These are phyloP conservation scores for Ophiosphaerella narmari DNA, from an alignment of 2,329 filamentous ascomycete genomes.

Conservation along the genomic window DNA sequence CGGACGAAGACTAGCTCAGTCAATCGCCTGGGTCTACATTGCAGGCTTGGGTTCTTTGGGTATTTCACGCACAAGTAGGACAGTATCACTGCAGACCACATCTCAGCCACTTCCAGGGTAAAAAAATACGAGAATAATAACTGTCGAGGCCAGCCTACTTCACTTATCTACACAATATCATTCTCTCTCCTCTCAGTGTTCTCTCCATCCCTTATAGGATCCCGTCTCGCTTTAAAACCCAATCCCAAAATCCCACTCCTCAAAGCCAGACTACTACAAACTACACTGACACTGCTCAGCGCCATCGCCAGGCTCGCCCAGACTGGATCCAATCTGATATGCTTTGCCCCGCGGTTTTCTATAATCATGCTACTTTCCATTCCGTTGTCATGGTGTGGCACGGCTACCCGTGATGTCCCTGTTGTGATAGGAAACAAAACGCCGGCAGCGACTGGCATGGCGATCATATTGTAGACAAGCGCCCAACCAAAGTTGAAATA, in stretches of 20 bases:
- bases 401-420: slow-evolving; percentile 53
- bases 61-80: too few species aligned
- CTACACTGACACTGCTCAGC: slow-evolving; percentile 85
- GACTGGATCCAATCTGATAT: slow-evolving; percentile 72
- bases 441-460: slow-evolving; percentile 80
- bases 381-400: slow-evolving; percentile 36
- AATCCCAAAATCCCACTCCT: slow-evolving; percentile 55
- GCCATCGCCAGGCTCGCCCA: slow-evolving; percentile 96
- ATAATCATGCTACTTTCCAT: slow-evolving; percentile 45
- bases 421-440: slow-evolving; percentile 68
- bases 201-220: neutral
- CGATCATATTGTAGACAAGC: slow-evolving; percentile 76
- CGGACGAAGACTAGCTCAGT: too few species aligned
- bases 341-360: slow-evolving; percentile 49
- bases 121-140: too few species aligned
- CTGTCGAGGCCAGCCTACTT: neutral
- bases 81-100: too few species aligned
- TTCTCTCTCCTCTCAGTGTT: neutral
- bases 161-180: neutral
- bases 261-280: slow-evolving; percentile 78
- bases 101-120: too few species aligned
- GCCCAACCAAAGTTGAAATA: slow-evolving; percentile 88
- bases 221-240: slow-evolving; percentile 46
- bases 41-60: too few species aligned
- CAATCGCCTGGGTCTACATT: too few species aligned